Evolutionary conservation across 1,284 basidiomycete species (phyloP).

Genomic region (Ceratobasidium theobromae): DNA sequence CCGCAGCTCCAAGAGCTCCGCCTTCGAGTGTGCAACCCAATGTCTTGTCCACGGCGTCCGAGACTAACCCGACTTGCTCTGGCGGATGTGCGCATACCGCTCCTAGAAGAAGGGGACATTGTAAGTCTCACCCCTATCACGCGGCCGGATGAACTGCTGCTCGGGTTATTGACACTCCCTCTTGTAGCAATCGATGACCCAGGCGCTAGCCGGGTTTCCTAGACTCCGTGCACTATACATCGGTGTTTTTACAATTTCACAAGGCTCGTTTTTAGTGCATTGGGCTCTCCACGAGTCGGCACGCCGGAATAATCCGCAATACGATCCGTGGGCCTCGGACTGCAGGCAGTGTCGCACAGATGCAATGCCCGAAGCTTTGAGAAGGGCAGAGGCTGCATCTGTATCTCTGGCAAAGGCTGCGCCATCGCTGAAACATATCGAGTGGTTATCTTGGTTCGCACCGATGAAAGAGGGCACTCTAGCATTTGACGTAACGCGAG

Average conservation of each 20-base stretch:
- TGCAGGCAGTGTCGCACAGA: constrained; percentile 27
- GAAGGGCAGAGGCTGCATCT: constrained; percentile 8
- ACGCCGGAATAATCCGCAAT: constrained; percentile 7
- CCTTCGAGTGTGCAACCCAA: constrained; percentile 28
- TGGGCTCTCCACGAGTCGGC: constrained; percentile 24
- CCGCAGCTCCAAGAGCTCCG: constrained; percentile 32
- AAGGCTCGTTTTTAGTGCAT: constrained; percentile 26
- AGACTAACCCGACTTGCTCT: constrained; percentile 29
- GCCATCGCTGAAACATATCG: constrained; percentile 9
- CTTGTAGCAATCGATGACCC: constrained; percentile 15
- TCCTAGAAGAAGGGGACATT: constrained; percentile 22
- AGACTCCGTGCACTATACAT: constrained; percentile 24
- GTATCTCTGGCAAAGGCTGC: constrained; percentile 6
- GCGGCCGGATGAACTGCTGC: not conserved
- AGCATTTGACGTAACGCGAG: constrained; percentile 22
- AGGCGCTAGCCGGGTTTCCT: constrained; percentile 9
- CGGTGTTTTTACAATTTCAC: constrained; percentile 31
- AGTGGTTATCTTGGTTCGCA: constrained; percentile 30
- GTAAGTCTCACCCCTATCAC: constrained; percentile 30
- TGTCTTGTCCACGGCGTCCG: constrained; percentile 26
- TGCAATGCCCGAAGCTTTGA: constrained; percentile 20
- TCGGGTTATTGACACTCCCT: constrained; percentile 4
- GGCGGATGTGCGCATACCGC: constrained; percentile 25
- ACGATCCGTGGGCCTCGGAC: constrained; percentile 30
- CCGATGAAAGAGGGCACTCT: constrained; percentile 29